Evolutionary conservation across 169 alveolate species (phyloP), one percentile per base, ranked within the genome.

Genomic region (Amoebophrya sp.): DNA sequence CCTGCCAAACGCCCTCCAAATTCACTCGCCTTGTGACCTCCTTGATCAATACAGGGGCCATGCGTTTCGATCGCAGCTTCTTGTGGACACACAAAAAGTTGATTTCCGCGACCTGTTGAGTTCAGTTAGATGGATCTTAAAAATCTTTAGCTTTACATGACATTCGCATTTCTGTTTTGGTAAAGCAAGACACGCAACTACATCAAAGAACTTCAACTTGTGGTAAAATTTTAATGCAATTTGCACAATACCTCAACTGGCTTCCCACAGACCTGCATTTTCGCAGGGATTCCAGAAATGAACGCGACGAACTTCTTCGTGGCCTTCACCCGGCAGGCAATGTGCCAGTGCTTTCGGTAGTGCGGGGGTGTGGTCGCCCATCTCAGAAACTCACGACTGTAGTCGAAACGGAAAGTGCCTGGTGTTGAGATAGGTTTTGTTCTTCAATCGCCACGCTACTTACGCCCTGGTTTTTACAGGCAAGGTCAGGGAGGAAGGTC

Each of bases 1-100:
- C 99, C 95, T 98, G 99, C 99, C 99, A 98, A 33, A 97, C 95
- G 91, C 96, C 96, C 93, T 96, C 96, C 89, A 97, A 93, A 94
- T 98, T 98, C 29, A 98, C 98, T 94, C 99, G 96, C 91, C 99
- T 95, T 0, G 99, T 98, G 23, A 99, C 95, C 96, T 99, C 99
- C 96, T 97, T 98, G 89, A 97, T 98, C 90, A 98, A 18, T 38
- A 39, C 98, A 35, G 98, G 98, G 0, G 99, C 99, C 89, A 98
- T 95, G 83, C 99, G 95, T 91, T 98, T 97, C 90, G 98, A 95
- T 89, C 99, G 97, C 92, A 98, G 95, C 92, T 97, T 98, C 95
- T 98, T 98, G 94, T 99, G 99, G 25, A 99, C 99, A 95, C 99
- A 98, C 77, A 99, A 95, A 94, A 98, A 99, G 94, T 99, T 98